Evolutionary conservation across 1,284 basidiomycete species (phyloP).

Genomic region (Coniferiporia sulphurascens): DNA sequence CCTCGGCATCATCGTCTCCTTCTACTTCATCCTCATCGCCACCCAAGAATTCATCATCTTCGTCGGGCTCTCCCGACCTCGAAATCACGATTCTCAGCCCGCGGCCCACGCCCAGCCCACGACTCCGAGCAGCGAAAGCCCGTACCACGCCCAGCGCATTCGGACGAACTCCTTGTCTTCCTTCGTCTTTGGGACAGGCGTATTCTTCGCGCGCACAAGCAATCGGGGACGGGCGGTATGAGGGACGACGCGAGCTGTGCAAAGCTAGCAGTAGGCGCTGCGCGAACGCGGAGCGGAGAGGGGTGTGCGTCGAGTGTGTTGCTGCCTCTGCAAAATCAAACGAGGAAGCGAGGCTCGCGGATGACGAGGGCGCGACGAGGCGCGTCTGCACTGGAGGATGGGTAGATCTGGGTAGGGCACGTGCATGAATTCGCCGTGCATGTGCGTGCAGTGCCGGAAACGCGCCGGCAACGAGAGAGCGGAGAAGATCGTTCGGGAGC

Average conservation of each 20-base stretch:
- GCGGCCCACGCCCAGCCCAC: conserved; percentile 20
- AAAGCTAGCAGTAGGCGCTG: conserved; percentile 2
- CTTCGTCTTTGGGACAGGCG: conserved; percentile 19
- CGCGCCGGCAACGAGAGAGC: conserved; percentile 45
- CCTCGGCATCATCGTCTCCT: conserved; percentile 21
- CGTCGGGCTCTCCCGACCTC: conserved; percentile 14
- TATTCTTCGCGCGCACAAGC: not conserved
- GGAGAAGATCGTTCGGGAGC: conserved; percentile 56
- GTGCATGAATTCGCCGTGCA: conserved; percentile 43
- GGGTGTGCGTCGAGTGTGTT: not conserved
- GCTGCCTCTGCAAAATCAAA: conserved; percentile 16
- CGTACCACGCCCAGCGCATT: conserved; percentile 34
- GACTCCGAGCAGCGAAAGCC: conserved; percentile 26
- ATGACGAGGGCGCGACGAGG: conserved; percentile 23
- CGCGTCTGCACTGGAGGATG: conserved; percentile 10
- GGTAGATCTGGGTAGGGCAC: conserved; percentile 27
- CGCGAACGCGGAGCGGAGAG: conserved; percentile 8
- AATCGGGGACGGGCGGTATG: not conserved
- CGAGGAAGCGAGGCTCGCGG: conserved; percentile 21
- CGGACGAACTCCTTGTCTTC: conserved; percentile 32
- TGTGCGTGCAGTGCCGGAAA: conserved; percentile 55
- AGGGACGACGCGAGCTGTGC: conserved; percentile 3
- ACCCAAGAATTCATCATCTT: conserved; percentile 17
- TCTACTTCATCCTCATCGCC: conserved; percentile 27
- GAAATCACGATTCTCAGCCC: conserved; percentile 16